These are phyloP conservation scores for Phytophthora syringae DNA, from an alignment of 352 stramenopile genomes.

Conservation along the genomic window DNA sequence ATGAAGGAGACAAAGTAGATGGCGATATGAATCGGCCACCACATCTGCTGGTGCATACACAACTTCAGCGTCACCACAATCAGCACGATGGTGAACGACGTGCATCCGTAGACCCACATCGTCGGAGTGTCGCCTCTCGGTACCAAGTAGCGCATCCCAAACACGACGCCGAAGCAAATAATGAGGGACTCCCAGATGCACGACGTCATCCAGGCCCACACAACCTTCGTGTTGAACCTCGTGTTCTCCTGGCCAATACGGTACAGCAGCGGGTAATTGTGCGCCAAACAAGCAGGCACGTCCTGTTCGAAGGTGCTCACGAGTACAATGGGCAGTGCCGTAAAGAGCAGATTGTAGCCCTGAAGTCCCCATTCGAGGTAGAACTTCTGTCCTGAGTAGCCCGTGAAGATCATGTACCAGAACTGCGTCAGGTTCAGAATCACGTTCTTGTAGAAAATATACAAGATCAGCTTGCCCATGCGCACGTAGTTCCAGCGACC, in stretches of 20 bases:
- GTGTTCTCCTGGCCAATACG: constrained; percentile 85
- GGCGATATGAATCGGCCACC: constrained; percentile 73
- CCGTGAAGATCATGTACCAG: constrained; percentile 94
- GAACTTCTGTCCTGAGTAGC: constrained; percentile 89
- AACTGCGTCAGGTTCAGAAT: constrained; percentile 96
- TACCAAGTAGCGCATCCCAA: constrained; percentile 79
- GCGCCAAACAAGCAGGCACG: constrained; percentile 67
- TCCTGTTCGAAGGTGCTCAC: constrained; percentile 89
- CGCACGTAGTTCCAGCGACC: constrained; percentile 95
- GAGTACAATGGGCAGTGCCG: constrained; percentile 83
- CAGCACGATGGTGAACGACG: constrained; percentile 94
- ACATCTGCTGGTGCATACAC: constrained; percentile 87
- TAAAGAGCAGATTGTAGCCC: constrained; percentile 91
- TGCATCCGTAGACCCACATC: constrained; percentile 95
- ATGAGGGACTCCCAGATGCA: constrained; percentile 86
- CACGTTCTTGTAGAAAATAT: constrained; percentile 97
- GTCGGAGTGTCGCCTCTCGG: constrained; percentile 89
- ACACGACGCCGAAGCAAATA: constrained; percentile 87
- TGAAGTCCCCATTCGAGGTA: constrained; percentile 88
- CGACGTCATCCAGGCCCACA: constrained; percentile 83
- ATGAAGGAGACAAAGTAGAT: constrained; percentile 74
- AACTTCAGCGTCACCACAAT: constrained; percentile 97
- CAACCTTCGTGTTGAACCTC: constrained; percentile 87
- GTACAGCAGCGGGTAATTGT: constrained; percentile 84
- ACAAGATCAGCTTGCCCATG: constrained; percentile 93